These are phyloP conservation scores for Durusdinium trenchii DNA, from an alignment of 73 alveolate species.

Conservation along the genomic window DNA sequence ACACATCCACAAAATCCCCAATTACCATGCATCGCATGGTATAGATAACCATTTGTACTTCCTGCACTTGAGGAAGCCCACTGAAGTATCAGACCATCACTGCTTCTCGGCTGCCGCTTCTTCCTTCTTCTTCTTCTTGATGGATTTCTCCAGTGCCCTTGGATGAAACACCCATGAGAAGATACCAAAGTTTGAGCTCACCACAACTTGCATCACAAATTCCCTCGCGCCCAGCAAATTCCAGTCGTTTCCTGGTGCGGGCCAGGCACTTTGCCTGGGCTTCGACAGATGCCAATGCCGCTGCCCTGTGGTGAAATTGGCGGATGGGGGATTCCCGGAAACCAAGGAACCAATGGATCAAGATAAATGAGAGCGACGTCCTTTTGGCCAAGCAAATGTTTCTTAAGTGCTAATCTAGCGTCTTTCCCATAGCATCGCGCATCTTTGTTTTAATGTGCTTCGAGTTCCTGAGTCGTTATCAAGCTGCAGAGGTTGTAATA, in stretches of 20 bases:
- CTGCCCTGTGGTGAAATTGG: background rate
- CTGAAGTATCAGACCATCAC: background rate
- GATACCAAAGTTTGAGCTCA: background rate
- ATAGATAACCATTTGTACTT: background rate
- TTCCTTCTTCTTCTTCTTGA: slow-evolving; percentile 3
- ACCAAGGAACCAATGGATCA: background rate
- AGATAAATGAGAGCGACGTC: background rate
- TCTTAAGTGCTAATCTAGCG: background rate
- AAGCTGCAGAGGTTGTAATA: too few species aligned
- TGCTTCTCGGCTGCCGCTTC: background rate
- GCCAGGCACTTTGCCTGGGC: slow-evolving; percentile 9
- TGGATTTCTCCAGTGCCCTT: slow-evolving; percentile 18
- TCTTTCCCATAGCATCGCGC: background rate
- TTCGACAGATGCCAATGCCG: slow-evolving; percentile 10
- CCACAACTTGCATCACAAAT: background rate
- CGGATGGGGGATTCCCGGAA: background rate
- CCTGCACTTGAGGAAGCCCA: background rate
- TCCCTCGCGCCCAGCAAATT: background rate
- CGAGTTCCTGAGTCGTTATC: background rate
- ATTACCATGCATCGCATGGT: background rate
- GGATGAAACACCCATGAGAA: background rate
- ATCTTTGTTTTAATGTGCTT: background rate
- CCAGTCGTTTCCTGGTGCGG: background rate
- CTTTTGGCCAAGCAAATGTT: background rate
- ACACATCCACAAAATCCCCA: background rate